Evolutionary conservation across 176 grass and related monocot species (phyloP), one percentile per base, ranked within the genome.

Genomic region (Melocanna baccifera): DNA sequence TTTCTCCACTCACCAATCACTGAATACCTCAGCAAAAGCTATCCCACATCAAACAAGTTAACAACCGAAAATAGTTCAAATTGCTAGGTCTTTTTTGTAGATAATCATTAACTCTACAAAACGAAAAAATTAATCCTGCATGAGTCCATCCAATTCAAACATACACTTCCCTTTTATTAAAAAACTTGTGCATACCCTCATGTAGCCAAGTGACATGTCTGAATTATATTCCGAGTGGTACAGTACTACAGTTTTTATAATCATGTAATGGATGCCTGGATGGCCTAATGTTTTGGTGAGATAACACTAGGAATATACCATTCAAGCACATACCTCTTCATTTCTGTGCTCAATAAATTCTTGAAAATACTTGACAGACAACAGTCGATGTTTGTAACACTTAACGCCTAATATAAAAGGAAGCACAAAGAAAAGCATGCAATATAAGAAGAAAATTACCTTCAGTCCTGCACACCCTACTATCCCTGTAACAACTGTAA

Each of bases 401-500:
- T 5, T 5, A 32, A 50, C 23, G 42, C 51, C 15, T 63, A 69
- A 64, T 58, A 70, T 69, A 77, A 82, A 75, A 15, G 62, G 59
- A 73, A 32, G 3, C 28, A 75, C 39, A 85, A 62, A 76, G 20
- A 48, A 63, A 22, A 61, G 72, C 26, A 46, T 66, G 28, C 14
- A 37, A 87, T 47, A 68, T 42, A 77, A n/a, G 80, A 80, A 62
- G 20, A 43, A 76, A 52, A 62, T 87, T 94, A 99, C 96, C 96
- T 96, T 96, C 51, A 99, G 77, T 80, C 96, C 96, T 77, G 96
- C 96, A 84, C 96, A 96, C 26, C 96, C 96, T 84, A 99, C 96
- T 91, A 99, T 99, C 42, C 96, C 96, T 28, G 96, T 96, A 83
- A 99, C 93, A 58, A 94, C 96, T 34, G 93, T 99, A 46, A 93